A percentile compares a stretch with the other conserved stretches of the same genome.
Conservation (phyloP, 306 rosid species). For the Fagus crenata region DNA sequence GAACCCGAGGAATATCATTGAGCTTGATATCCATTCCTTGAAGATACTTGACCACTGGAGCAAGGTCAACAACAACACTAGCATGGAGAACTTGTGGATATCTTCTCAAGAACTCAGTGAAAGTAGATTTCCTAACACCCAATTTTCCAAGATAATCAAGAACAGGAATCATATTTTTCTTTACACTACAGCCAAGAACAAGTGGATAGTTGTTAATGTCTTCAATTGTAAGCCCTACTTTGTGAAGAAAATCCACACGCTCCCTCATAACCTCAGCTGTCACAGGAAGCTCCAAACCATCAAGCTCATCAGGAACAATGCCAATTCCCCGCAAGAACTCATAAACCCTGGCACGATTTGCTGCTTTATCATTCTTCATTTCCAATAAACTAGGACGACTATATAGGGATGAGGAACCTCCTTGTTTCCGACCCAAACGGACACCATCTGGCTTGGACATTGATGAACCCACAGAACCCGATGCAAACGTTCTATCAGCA, state of each 20-base stretch:
- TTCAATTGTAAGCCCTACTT: conserved; percentile 75
- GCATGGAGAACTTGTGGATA: conserved; percentile 97
- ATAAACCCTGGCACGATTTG: conserved; percentile 64
- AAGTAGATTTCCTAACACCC: conserved; percentile 83
- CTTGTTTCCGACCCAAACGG: conserved; percentile 41
- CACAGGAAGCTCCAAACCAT: conserved; percentile 96
- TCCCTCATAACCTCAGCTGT: conserved; percentile 89
- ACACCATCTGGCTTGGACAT: conserved; percentile 30
- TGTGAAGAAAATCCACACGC: conserved; percentile 87
- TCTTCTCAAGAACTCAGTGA: conserved; percentile 75
- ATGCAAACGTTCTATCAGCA: conserved; percentile 41
- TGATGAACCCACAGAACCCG: conserved; percentile 40
- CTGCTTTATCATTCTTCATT: conserved; percentile 64
- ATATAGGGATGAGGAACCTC: conserved; percentile 56
- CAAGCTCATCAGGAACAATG: conserved; percentile 93
- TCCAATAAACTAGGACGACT: conserved; percentile 80
- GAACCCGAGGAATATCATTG: conserved; percentile 72
- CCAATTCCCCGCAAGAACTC: conserved; percentile 76
- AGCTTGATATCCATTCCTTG: conserved; percentile 93
- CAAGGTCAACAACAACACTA: conserved; percentile 91
- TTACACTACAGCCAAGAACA: conserved; percentile 96
- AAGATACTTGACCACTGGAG: conserved; percentile 83
- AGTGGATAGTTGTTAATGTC: conserved; percentile 92
- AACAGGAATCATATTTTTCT: conserved; percentile 98
- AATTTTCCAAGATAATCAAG: conserved; percentile 93